Conservation (phyloP, 2,329 filamentous ascomycete species). For the Botrytis cinerea region DNA sequence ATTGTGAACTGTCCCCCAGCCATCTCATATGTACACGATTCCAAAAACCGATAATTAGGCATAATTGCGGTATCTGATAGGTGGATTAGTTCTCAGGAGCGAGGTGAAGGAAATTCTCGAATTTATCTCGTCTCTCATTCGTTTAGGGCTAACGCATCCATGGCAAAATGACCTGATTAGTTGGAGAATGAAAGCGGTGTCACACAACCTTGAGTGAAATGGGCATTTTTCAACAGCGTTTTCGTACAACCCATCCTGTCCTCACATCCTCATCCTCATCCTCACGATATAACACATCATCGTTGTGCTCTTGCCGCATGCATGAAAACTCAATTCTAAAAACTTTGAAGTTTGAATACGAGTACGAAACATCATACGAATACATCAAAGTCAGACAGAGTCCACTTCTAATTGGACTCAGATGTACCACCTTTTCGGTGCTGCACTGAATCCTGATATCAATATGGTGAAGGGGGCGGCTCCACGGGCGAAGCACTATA, state of each 20-base stretch:
- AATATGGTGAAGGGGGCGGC: neutral
- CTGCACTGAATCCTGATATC: neutral
- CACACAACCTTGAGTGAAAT: neutral
- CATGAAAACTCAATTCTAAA: neutral
- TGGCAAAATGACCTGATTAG: neutral
- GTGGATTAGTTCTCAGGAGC: neutral
- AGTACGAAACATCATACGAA: neutral
- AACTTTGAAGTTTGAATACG: neutral
- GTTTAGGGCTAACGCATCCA: neutral
- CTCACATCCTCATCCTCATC: neutral
- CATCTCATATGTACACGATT: neutral
- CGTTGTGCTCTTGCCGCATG: neutral
- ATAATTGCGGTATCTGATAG: neutral
- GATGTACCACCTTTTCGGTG: neutral
- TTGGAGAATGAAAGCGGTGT: neutral
- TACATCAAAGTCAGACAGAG: neutral
- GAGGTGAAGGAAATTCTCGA: neutral
- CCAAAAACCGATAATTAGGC: neutral
- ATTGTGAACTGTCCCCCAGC: conserved; percentile 1
- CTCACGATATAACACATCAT: neutral
- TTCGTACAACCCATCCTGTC: neutral
- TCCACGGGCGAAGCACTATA: neutral
- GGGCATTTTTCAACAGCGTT: neutral
- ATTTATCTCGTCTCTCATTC: neutral
- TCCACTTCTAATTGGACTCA: neutral